Evolutionary conservation across 2,329 filamentous ascomycete genomes (phyloP), one percentile per base, ranked within the genome.

Genomic region (Aspergillus ochraceoroseus): DNA sequence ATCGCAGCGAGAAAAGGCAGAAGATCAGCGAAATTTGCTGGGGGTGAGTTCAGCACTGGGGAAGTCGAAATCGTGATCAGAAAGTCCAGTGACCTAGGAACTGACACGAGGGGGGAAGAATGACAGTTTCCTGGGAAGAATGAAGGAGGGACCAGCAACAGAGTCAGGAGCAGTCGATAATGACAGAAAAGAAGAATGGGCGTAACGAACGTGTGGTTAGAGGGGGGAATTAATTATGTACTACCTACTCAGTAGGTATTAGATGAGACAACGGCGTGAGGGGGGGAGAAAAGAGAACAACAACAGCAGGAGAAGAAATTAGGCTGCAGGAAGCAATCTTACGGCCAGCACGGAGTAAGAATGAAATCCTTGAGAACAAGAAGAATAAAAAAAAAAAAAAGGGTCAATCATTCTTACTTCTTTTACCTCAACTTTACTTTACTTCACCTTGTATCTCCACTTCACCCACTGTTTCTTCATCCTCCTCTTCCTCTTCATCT

Each of bases 121-220:
- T n/a, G n/a, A n/a, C n/a, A 32, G 35, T 26, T 41, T 27, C 32
- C 29, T 40, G 34, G 34, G 35, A 43, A 32, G 47, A 50, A 52
- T 51, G 47, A 48, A 48, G 46, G 46, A 47, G 41, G 38, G 27
- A 37, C 18, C 17, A 36, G 29, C 29, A 35, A 37, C 14, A 31
- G 19, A 33, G 35, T 22, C 32, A 19, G 34, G 15, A 23, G 12
- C 20, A 29, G 14, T 5, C 5, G 36, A 40, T 38, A 43, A 31
- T 6, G 41, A 43, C 41, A 35, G 41, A 7, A 43, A 31, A 20
- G 35, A 43, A 35, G 34, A 33, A 37, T 41, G 26, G 26, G 47
- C 27, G 38, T 44, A 38, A 44, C 27, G 29, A 35, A 33, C 9
- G 31, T 15, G 35, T n/a, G 28, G 28, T 22, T 36, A 37, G 30